These are phyloP conservation scores for Blastocystis sp. DNA, from an alignment of 352 stramenopile species.

Conservation along the genomic window DNA sequence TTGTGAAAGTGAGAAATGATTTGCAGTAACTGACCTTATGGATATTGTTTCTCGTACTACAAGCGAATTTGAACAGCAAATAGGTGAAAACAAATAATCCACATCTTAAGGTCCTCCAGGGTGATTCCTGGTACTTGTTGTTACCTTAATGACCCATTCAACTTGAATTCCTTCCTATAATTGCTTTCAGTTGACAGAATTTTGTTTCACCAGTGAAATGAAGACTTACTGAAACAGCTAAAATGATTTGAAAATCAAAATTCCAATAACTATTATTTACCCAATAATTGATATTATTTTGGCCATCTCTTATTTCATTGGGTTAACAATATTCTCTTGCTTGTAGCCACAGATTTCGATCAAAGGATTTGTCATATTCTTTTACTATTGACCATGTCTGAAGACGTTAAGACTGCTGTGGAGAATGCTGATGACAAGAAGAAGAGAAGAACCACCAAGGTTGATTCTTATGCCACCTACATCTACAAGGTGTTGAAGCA, in stretches of 20 bases:
- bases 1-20: no score
- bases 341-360: not conserved
- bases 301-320: not conserved
- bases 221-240: not conserved
- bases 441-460: conserved; percentile 73
- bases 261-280: not conserved
- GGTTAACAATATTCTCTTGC: not conserved
- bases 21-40: no score
- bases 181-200: not conserved
- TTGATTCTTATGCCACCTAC: conserved; percentile 72
- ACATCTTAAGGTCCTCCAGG: no score
- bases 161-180: no score
- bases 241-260: not conserved
- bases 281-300: not conserved
- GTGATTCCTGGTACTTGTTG: no score
- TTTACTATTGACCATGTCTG: conserved; percentile 9
- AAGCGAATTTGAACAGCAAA: no score
- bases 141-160: no score
- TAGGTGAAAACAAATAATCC: no score
- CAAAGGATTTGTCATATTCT: conserved; percentile 1
- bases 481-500: conserved; percentile 76
- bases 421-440: conserved; percentile 67
- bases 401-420: not conserved
- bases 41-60: no score
- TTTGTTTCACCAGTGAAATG: not conserved